Evolutionary conservation across 352 stramenopile genomes (phyloP).

Genomic region (Globisporangium orthogonon): DNA sequence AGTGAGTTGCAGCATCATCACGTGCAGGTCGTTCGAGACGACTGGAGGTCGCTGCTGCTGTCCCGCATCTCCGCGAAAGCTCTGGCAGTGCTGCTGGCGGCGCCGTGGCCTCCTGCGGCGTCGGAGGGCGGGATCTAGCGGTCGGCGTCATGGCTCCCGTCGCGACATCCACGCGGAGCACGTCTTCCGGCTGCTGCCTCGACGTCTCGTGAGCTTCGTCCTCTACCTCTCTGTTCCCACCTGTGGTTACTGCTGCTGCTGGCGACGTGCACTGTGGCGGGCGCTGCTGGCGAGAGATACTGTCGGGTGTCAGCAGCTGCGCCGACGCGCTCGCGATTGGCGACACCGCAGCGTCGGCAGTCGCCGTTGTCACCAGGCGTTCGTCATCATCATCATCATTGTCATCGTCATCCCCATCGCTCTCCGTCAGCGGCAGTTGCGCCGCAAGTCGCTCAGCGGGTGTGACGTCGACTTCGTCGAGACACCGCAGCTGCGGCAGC

Average conservation of each 20-base stretch:
- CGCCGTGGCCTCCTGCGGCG: no score
- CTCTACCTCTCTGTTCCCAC: background rate
- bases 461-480: constrained; percentile 40
- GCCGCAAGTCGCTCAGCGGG: constrained; percentile 31
- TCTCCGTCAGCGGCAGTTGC: background rate
- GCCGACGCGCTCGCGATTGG: constrained; percentile 3
- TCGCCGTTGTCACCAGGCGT: background rate
- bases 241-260: background rate
- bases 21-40: constrained; percentile 2
- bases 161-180: constrained; percentile 6
- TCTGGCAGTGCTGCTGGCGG: background rate
- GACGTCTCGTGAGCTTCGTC: background rate
- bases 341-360: constrained; percentile 5
- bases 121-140: background rate
- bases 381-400: background rate
- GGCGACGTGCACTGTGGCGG: background rate
- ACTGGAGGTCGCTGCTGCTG: background rate
- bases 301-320: constrained; percentile 9
- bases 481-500: constrained; percentile 42
- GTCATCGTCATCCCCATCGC: background rate
- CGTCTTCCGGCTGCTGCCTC: background rate
- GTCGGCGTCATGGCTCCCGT: constrained; percentile 4
- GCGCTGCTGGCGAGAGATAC: background rate
- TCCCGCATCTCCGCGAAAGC: no score
- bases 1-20: background rate